Conservation (phyloP, 441 rosid species). For the Viola pubescens region DNA sequence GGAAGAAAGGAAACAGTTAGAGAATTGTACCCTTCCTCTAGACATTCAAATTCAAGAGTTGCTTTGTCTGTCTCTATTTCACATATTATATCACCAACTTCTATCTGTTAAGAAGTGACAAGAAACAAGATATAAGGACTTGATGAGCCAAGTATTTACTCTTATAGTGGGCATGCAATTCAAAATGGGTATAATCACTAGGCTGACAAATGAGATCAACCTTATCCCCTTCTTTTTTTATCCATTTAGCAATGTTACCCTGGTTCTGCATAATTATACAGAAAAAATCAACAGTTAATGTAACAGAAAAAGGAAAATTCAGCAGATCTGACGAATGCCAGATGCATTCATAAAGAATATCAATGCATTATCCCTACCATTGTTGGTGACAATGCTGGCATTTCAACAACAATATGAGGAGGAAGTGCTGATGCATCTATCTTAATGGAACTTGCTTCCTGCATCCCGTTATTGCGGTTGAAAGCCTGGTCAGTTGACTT, state of each 20-base stretch:
- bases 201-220: slow-evolving; percentile 28
- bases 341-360: slow-evolving; percentile 11
- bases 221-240: slow-evolving; percentile 96
- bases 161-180: slow-evolving; percentile 9
- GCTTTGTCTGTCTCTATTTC: slow-evolving; percentile 99
- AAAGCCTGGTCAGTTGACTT: slow-evolving; percentile 33
- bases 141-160: slow-evolving; percentile 14
- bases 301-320: slow-evolving; percentile 17
- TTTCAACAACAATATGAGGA: slow-evolving; percentile 71
- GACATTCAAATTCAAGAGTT: slow-evolving; percentile 89
- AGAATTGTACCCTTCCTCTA: slow-evolving; percentile 84
- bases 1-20: not conserved
- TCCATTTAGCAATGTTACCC: slow-evolving; percentile 86
- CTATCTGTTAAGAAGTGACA: slow-evolving; percentile 51
- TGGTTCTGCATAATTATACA: slow-evolving; percentile 53
- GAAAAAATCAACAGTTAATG: slow-evolving; percentile 17
- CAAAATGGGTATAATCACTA: not conserved
- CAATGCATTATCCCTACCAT: slow-evolving; percentile 47
- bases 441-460: slow-evolving; percentile 36
- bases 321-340: slow-evolving; percentile 11
- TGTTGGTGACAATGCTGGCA: slow-evolving; percentile 99
- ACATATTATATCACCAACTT: slow-evolving; percentile 89
- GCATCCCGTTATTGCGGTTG: slow-evolving; percentile 29
- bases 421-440: slow-evolving; percentile 51
- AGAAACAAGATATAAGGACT: slow-evolving; percentile 15